These are phyloP conservation scores for Talaromyces borbonicus DNA, from an alignment of 495 filamentous ascomycete species.

Conservation along the genomic window DNA sequence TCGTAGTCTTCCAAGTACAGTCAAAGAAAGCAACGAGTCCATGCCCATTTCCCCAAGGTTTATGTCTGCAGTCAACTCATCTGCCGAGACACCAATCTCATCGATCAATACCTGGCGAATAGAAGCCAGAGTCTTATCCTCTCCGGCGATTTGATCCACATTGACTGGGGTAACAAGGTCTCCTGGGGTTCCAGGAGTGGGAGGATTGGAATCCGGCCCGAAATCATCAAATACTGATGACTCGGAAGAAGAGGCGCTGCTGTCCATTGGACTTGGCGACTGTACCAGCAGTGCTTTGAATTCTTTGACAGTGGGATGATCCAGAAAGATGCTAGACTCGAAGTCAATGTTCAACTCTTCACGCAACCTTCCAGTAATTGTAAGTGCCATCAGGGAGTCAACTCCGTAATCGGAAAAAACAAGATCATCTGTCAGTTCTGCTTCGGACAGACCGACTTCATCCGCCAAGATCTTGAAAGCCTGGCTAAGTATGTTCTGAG, in stretches of 20 bases:
- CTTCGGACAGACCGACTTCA: conserved; percentile 30
- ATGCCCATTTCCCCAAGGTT: conserved; percentile 41
- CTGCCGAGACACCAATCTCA: conserved; percentile 57
- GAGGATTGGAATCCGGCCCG: neutral
- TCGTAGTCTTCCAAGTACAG: conserved; percentile 38
- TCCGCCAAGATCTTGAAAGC: conserved; percentile 30
- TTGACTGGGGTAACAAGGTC: neutral
- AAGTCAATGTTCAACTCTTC: conserved; percentile 29
- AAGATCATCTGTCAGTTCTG: conserved; percentile 25
- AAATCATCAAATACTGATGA: conserved; percentile 6
- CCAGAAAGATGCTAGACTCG: conserved; percentile 38
- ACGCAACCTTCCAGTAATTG: conserved; percentile 25
- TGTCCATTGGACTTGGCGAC: neutral
- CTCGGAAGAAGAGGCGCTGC: neutral
- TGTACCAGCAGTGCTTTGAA: conserved; percentile 27
- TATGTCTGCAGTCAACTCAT: conserved; percentile 43
- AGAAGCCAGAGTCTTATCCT: conserved; percentile 13
- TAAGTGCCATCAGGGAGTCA: conserved; percentile 40
- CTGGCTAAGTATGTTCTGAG: conserved; percentile 19
- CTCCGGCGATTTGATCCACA: neutral
- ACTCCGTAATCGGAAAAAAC: conserved; percentile 37
- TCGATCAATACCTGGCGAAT: conserved; percentile 52
- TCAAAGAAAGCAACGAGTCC: conserved; percentile 44
- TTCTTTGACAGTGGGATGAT: conserved; percentile 39
- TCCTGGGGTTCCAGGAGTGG: conserved; percentile 4